Base-by-base conservation (phyloP, 2,329 filamentous ascomycete species). In the Triangularia verruculosa region DNA sequence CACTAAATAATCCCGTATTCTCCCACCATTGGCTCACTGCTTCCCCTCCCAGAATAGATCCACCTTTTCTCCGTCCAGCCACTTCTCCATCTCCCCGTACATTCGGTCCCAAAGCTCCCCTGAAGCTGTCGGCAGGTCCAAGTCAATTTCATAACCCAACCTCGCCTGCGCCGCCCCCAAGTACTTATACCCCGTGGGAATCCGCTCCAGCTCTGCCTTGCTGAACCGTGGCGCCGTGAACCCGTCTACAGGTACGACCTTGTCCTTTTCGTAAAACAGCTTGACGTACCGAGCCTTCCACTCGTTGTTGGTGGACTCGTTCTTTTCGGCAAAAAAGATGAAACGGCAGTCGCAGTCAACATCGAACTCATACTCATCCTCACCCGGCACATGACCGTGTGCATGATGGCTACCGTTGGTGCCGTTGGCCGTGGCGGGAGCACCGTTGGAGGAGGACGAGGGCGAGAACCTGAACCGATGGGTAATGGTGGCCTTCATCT, bases 401-500 rank as follows among this genome's bases (percentile, higher is more conserved):
- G n/a, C n/a, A n/a, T 27, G 22, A 25, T 25, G 25, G 34, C 27
- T 17, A 11, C 34, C 22, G 1, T 27, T 25, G 57, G 30, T 34
- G 32, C 59, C 61, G 17, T 53, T 61, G 39, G 17, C 4, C 6
- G 39, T 8, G n/a, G 39, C 9, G n/a, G 5, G 25, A 34, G 54
- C 11, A 20, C 34, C 22, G 1, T 27, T 25, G 34, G 25, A 28
- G 27, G 43, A 52, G 39, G 61, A 54, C 51, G 64, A 22, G 5
- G 66, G 58, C 28, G 57, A 32, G 22, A 68, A 64, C 53, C 57
- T 68, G 72, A 83, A 82, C 39, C 81, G 79, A 70, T 83, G 81
- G 3, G 80, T 83, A 72, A 82, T 83, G 61, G 81, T 83, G 8
- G 80, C 79, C 75, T 83, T 83, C 80, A 82, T 82, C 75, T 82